These are phyloP conservation scores for Phoma sp. DNA, from an alignment of 2,329 filamentous ascomycete species.

Conservation along the genomic window DNA sequence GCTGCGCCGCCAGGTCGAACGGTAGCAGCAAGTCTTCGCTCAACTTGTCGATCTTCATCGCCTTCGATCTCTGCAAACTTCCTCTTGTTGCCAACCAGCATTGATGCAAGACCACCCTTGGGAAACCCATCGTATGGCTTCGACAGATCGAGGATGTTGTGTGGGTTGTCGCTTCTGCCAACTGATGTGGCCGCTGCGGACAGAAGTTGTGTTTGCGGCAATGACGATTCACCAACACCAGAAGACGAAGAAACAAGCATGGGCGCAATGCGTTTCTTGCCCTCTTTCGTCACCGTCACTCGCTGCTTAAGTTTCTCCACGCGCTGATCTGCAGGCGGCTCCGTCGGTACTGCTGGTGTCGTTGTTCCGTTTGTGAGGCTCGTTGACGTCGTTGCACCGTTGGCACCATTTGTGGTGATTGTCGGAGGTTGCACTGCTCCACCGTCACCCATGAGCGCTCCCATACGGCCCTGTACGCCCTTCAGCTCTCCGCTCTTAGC, in stretches of 20 bases:
- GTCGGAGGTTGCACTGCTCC: slow-evolving; percentile 56
- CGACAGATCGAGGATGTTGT: slow-evolving; percentile 85
- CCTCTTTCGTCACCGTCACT: slow-evolving; percentile 94
- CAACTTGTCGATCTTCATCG: slow-evolving; percentile 72
- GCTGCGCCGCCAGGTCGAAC: slow-evolving; percentile 73
- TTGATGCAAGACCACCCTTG: slow-evolving; percentile 82
- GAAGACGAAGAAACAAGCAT: slow-evolving; percentile 86
- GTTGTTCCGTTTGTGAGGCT: slow-evolving; percentile 54
- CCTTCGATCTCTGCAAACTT: slow-evolving; percentile 77
- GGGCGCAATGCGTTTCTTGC: slow-evolving; percentile 93
- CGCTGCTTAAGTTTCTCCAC: slow-evolving; percentile 82
- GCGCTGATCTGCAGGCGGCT: slow-evolving; percentile 60
- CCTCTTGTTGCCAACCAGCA: slow-evolving; percentile 92
- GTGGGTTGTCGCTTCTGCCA: slow-evolving; percentile 74
- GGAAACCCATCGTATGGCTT: slow-evolving; percentile 94
- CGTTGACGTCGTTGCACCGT: slow-evolving; percentile 50
- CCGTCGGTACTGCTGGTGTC: slow-evolving; percentile 40
- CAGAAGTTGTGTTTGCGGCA: slow-evolving; percentile 88
- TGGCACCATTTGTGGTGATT: slow-evolving; percentile 62
- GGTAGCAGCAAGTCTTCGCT: slow-evolving; percentile 66
- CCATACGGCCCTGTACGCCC: slow-evolving; percentile 94
- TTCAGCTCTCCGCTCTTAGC: slow-evolving; percentile 91
- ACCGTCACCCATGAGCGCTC: slow-evolving; percentile 93
- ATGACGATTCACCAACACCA: slow-evolving; percentile 82
- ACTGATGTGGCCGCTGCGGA: slow-evolving; percentile 71